Evolutionary conservation across 345 rosid species (phyloP), one percentile per base, ranked within the genome.

Genomic region (Crucihimalaya himalaica): DNA sequence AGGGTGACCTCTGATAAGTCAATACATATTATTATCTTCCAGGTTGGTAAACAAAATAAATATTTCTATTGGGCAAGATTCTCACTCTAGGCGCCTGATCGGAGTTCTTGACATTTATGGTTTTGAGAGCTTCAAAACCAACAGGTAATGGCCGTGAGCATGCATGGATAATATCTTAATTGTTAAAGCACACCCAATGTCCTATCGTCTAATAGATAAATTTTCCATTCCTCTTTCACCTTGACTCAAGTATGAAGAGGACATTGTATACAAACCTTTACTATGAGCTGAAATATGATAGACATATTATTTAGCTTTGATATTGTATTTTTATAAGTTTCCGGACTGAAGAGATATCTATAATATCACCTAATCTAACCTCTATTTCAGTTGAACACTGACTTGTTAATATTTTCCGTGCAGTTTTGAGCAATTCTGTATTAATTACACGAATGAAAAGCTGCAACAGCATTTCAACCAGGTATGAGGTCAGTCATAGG

Each of bases 391-490:
- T 37, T 77, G 61, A 16, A 55, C 67, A 64, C 72, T 50, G 59
- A 70, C 61, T 64, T 56, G 20, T 54, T 47, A 18, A 50, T 55
- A 37, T 65, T 48, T 25, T 64, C 5, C 51, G 10, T 74, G 86
- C 90, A 91, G 97, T 79, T 94, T 91, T 80, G 97, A 93, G 75
- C 96, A 93, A 79, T 87, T 93, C 16, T 93, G 98, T 79, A 93
- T 93, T 46, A 94, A 94, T 76, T 88, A 76, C 80, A 91, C 98
- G 19, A 94, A 94, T 63, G 97, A 94, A 74, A 94, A 89, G 86
- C 79, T 94, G 78, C 98, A 94, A 71, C 98, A 94, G 64, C 97
- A 94, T 88, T 94, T 94, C 90, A 94, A 91, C 86, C 96, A 91
- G 96, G 98, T 91, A 91, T 60, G 84, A 83, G 82, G 86, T 83